Conservation (phyloP, 768 basidiomycete genomes). For the Mrakia frigida region DNA sequence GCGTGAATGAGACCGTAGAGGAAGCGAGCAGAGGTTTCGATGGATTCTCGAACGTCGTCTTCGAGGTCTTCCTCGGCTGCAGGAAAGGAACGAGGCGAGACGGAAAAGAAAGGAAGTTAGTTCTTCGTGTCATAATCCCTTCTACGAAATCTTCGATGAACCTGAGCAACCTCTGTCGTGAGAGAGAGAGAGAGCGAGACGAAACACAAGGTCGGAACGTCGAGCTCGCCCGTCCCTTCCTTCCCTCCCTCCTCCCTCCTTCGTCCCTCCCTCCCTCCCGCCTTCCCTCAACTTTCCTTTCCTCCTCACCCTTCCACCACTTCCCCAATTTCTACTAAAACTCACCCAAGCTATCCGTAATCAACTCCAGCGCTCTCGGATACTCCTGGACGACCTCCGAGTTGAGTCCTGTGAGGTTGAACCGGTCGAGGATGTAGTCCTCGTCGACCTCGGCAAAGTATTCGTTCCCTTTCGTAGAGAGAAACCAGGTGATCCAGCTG, state of each 20-base stretch:
- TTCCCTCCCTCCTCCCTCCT: not conserved
- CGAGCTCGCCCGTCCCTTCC: not conserved
- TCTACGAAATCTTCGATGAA: no score
- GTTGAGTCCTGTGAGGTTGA: conserved; percentile 95
- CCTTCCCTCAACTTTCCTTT: no score
- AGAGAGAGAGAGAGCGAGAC: not conserved
- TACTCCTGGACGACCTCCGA: conserved; percentile 87
- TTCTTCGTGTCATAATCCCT: not conserved
- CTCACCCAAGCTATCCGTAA: conserved; percentile 89
- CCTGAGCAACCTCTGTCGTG: not conserved
- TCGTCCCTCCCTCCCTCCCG: not conserved
- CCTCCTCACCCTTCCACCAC: no score
- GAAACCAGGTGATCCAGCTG: conserved; percentile 97
- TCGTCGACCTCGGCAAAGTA: conserved; percentile 98
- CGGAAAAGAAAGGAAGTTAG: not conserved
- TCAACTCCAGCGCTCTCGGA: conserved; percentile 84
- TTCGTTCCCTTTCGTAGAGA: conserved; percentile 95
- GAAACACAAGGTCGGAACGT: not conserved
- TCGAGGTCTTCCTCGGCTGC: conserved; percentile 83
- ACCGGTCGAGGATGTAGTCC: conserved; percentile 99
- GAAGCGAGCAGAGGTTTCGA: conserved; percentile 88
- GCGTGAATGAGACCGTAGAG: conserved; percentile 96
- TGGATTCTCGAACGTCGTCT: conserved; percentile 82
- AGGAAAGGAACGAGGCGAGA: no score
- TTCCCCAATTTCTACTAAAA: conserved; percentile 25